Conservation (phyloP, 2,329 filamentous ascomycete species). For the Penicillium expansum region DNA sequence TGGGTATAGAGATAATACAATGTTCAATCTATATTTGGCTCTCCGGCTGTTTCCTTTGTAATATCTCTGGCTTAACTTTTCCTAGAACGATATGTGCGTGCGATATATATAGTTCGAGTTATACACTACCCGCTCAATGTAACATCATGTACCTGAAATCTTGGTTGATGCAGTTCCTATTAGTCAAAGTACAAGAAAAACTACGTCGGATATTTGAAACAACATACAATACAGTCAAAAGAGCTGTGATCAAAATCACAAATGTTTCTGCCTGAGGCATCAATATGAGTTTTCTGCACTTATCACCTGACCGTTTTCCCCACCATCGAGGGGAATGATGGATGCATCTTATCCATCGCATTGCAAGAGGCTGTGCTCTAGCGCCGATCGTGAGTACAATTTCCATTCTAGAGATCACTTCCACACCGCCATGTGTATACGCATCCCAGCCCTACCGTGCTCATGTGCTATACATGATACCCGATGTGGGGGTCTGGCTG, state of each 20-base stretch:
- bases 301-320: constrained; percentile 32
- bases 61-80: not conserved
- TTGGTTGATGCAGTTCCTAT: not conserved
- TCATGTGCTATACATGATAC: constrained; percentile 2
- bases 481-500: not conserved
- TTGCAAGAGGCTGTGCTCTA: constrained; percentile 21
- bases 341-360: constrained; percentile 23
- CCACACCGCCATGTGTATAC: not conserved
- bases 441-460: not conserved
- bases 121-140: not conserved
- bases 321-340: constrained; percentile 27
- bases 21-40: accelerated
- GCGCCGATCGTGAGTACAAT: constrained; percentile 37
- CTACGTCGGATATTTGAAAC: accelerated
- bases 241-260: not conserved
- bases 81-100: not conserved
- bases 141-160: no score
- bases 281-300: constrained; percentile 20
- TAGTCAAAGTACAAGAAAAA: not conserved
- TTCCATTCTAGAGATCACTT: not conserved
- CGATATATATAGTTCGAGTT: not conserved
- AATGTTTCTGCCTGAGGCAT: constrained; percentile 22
- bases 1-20: no score
- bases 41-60: not conserved
- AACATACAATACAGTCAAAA: not conserved